Base-by-base conservation (phyloP, 495 filamentous ascomycete genomes). In the Hypoxylon intermedium region DNA sequence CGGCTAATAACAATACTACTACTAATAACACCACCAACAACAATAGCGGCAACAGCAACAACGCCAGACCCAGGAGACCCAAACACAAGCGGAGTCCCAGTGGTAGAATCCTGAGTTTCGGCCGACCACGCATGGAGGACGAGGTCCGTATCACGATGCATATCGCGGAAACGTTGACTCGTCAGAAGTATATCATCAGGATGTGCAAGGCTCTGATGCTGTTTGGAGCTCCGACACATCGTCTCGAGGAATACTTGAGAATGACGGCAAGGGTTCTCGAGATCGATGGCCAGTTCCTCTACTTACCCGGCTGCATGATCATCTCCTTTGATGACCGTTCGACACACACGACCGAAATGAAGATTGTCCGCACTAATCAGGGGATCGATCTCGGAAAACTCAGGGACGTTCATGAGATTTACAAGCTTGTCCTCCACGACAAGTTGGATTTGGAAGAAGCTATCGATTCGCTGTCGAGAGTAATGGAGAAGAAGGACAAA, bases 241-340 rank as follows among this genome's bases (percentile, higher is more conserved):
- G 89, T 7, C 71, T 92, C 13, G 89, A 92, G 69, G 81, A 82
- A 63, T 96, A 96, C 67, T 89, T 98, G 88, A 86, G 82, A 50
- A 96, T 93, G 91, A 90, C 90, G 11, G 87, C 93, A 20, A 83
- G 90, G 2, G 90, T 95, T 3, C 82, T 98, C 38, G 89, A 93
- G 72, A 92, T 97, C 41, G 89, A 96, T 57, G 90, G 87, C 36
- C 92, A 96, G 57, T 97, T 96, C 65, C 75, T 97, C 36, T 97
- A 97, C 69, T 86, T 97, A 18, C 93, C 93, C 1, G 91, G 91
- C 15, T 95, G 90, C 66, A 98, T 97, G 93, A 90, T 98, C 58
- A 88, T 96, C 55, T 92, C 91, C 3, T 97, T 98, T 67, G 93
- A 96, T 67, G 93, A 98, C 74, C 80, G 83, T 19, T 82, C 86